Evolutionary conservation across 371 early-diverging fungal genomes (phyloP).

Genomic region (Mortierella polycephala): DNA sequence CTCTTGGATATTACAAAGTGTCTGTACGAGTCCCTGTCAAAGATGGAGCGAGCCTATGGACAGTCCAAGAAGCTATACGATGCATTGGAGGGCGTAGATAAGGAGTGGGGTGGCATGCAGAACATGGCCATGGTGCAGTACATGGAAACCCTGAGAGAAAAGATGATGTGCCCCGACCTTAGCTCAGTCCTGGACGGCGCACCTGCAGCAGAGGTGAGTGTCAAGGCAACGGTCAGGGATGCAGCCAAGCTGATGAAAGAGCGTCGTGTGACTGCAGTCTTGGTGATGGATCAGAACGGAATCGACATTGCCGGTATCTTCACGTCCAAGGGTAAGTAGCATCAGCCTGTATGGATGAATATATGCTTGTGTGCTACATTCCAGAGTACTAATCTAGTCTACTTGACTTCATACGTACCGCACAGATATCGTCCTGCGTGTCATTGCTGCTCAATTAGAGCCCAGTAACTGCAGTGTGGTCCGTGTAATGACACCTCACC

Average conservation of each 20-base stretch:
- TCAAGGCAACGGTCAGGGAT: conserved; percentile 87
- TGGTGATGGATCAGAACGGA: conserved; percentile 86
- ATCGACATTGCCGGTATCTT: conserved; percentile 88
- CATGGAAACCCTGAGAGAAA: conserved; percentile 77
- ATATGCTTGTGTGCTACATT: no score
- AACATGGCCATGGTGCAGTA: conserved; percentile 69
- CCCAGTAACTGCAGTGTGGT: conserved; percentile 93
- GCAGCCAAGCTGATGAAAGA: conserved; percentile 92
- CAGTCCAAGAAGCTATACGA: conserved; percentile 88
- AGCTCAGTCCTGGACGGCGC: conserved; percentile 78
- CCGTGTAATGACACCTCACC: conserved; percentile 99
- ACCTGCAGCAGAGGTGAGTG: conserved; percentile 80
- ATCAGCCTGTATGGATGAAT: background rate
- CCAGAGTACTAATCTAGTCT: no score
- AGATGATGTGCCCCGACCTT: conserved; percentile 90
- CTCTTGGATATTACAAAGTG: conserved; percentile 96
- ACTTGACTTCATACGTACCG: no score
- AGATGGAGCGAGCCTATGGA: conserved; percentile 93
- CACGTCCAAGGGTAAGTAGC: conserved; percentile 76
- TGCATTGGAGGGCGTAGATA: conserved; percentile 94
- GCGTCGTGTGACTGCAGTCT: conserved; percentile 88
- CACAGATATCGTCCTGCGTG: conserved; percentile 94
- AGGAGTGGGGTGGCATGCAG: conserved; percentile 78
- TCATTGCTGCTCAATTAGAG: conserved; percentile 93
- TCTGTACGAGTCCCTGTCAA: conserved; percentile 93